Percentiles rank a stretch among this genome's conserved stretches.
Conservation (phyloP, 2,329 filamentous ascomycete species). For the Zasmidium cellare region DNA sequence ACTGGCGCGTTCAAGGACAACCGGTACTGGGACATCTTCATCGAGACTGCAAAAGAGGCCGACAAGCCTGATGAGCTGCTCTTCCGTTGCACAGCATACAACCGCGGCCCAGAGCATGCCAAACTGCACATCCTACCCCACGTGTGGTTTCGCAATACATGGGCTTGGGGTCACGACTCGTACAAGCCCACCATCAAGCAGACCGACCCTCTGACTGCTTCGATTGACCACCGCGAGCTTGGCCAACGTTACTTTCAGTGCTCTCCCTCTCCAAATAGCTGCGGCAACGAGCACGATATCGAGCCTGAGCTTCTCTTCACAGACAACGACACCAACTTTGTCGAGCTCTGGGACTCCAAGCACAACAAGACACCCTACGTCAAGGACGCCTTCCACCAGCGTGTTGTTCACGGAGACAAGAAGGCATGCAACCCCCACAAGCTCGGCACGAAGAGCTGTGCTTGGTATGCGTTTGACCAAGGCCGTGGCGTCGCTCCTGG, state of each 20-base stretch:
- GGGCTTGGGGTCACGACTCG: constrained; percentile 88
- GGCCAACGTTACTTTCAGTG: constrained; percentile 82
- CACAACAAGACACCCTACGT: constrained; percentile 77
- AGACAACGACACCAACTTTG: constrained; percentile 90
- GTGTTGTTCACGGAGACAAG: constrained; percentile 81
- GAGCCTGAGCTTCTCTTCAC: constrained; percentile 86
- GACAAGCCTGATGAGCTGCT: constrained; percentile 87
- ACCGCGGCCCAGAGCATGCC: constrained; percentile 85
- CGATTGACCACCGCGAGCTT: constrained; percentile 76
- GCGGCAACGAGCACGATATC: constrained; percentile 76
- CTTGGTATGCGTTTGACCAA: constrained; percentile 91
- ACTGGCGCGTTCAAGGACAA: constrained; percentile 86
- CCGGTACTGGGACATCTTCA: constrained; percentile 95
- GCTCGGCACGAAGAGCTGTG: constrained; percentile 82
- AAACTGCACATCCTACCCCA: constrained; percentile 93
- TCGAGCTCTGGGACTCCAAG: constrained; percentile 71
- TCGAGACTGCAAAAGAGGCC: constrained; percentile 93
- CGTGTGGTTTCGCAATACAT: constrained; percentile 96
- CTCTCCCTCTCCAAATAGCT: constrained; percentile 86
- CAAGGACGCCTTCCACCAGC: constrained; percentile 91
- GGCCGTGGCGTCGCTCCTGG: constrained; percentile 83
- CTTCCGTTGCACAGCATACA: constrained; percentile 95
- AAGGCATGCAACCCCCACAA: constrained; percentile 76
- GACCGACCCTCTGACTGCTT: constrained; percentile 65
- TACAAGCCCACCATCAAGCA: constrained; percentile 78